Percentiles rank a stretch among this genome's conserved stretches.
These are phyloP conservation scores for Trametes gibbosa DNA, from an alignment of 768 basidiomycete genomes.

Conservation along the genomic window DNA sequence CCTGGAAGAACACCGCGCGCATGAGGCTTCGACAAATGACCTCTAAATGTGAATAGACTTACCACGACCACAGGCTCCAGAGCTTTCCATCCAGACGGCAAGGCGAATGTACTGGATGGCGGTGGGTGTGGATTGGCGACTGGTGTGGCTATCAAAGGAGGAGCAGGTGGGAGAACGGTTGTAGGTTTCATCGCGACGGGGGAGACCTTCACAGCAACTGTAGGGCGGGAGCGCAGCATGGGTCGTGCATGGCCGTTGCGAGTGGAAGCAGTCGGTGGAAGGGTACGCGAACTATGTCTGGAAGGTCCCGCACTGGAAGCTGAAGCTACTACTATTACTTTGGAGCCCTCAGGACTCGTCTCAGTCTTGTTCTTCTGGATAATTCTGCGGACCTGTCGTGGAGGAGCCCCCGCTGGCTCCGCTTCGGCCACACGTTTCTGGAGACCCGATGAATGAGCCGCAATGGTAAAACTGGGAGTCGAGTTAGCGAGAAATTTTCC, in stretches of 20 bases:
- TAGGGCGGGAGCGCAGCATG: too few relatives aligned
- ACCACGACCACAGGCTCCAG: slow-evolving; percentile 9
- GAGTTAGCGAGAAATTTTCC: not conserved
- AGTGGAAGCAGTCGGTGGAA: too few relatives aligned
- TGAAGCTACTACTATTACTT: not conserved
- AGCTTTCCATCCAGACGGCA: not conserved
- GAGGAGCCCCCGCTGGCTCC: not conserved
- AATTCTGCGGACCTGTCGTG: not conserved
- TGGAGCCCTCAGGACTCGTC: not conserved
- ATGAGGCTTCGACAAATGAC: not conserved
- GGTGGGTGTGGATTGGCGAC: not conserved
- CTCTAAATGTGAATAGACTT: not conserved
- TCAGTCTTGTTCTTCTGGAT: not conserved
- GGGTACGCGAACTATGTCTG: too few relatives aligned
- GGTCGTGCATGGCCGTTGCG: too few relatives aligned
- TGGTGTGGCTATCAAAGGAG: not conserved
- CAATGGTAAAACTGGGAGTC: not conserved
- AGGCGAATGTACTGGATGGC: not conserved
- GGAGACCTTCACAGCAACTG: too few relatives aligned
- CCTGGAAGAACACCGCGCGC: not conserved
- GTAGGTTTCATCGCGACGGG: too few relatives aligned
- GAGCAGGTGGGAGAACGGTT: too few relatives aligned
- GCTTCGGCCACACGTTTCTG: not conserved
- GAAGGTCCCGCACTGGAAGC: not conserved
- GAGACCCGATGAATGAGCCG: not conserved